phyloP scores from a whole-genome alignment of 2,329 filamentous ascomycete species.

The Apiospora rasikravindrae region DNA sequence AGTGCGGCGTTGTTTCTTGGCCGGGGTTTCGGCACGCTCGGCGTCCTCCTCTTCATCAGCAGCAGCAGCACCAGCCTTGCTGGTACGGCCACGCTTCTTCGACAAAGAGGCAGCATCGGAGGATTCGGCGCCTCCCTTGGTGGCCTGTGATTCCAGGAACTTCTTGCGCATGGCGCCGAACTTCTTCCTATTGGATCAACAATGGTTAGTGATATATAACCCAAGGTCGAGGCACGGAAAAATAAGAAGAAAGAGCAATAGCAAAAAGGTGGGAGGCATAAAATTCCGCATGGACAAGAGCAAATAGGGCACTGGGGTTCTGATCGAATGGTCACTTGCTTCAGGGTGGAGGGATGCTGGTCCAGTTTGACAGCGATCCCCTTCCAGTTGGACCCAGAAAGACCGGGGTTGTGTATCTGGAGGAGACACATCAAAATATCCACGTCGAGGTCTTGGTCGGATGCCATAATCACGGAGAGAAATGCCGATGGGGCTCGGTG shows the following conservation, averaged over 20 bases:
- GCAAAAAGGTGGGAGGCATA: not conserved
- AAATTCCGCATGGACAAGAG: not conserved
- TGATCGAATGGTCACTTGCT: not conserved
- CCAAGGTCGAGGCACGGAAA: too few species aligned
- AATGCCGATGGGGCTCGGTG: not conserved
- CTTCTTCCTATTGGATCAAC: not conserved
- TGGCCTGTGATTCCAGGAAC: not conserved
- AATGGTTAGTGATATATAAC: not conserved
- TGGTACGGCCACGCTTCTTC: not conserved
- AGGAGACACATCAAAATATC: not conserved
- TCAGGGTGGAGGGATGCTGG: not conserved
- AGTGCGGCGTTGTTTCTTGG: not conserved
- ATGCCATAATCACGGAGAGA: not conserved
- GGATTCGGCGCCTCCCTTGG: not conserved
- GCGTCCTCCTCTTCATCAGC: not conserved
- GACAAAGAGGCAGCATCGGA: not conserved
- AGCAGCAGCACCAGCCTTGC: not conserved
- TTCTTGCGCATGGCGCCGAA: not conserved
- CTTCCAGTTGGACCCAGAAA: not conserved
- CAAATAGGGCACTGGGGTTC: not conserved
- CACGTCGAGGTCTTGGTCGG: not conserved
- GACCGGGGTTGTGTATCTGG: not conserved
- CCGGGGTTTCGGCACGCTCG: not conserved
- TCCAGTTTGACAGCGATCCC: not conserved
- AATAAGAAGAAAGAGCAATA: not conserved